phyloP scores from a whole-genome alignment of 2,329 filamentous ascomycete species.

The Ophiostoma sp. region DNA sequence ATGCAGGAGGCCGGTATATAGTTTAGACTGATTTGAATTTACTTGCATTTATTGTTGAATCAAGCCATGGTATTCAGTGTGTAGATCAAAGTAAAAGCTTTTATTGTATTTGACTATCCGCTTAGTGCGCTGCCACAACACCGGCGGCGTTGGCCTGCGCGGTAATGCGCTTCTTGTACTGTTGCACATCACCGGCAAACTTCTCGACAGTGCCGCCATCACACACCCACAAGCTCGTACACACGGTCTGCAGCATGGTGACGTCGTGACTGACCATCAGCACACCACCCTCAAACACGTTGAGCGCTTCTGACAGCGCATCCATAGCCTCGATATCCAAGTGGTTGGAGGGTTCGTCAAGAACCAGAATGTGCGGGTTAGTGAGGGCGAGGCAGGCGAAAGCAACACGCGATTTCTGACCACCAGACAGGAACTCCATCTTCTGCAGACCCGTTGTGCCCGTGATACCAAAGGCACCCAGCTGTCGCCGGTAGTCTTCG shows the following conservation, averaged over 20 bases:
- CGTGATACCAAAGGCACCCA: constrained; percentile 84
- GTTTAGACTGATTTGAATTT: neutral
- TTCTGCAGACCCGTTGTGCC: constrained; percentile 95
- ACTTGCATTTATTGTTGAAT: neutral
- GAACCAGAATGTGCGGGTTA: constrained; percentile 93
- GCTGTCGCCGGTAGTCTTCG: constrained; percentile 91
- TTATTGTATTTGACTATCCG: neutral
- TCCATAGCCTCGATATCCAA: constrained; percentile 99
- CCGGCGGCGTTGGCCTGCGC: constrained; percentile 83
- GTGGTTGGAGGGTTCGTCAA: constrained; percentile 98
- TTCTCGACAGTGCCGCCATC: constrained; percentile 91
- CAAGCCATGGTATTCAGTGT: neutral
- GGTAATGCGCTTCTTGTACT: constrained; percentile 94
- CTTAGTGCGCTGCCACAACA: constrained; percentile 65
- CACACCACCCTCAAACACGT: constrained; percentile 86
- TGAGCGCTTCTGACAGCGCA: constrained; percentile 76
- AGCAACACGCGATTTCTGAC: constrained; percentile 96
- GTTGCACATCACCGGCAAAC: constrained; percentile 89
- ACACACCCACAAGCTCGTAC: constrained; percentile 92
- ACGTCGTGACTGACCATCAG: constrained; percentile 99
- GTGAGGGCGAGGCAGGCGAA: constrained; percentile 93
- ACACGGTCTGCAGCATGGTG: constrained; percentile 96
- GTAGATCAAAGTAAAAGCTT: neutral
- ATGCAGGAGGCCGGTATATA: neutral
- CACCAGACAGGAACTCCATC: constrained; percentile 89